Conservation (phyloP, 805 yeast species). For the Candida odintsovae region DNA sequence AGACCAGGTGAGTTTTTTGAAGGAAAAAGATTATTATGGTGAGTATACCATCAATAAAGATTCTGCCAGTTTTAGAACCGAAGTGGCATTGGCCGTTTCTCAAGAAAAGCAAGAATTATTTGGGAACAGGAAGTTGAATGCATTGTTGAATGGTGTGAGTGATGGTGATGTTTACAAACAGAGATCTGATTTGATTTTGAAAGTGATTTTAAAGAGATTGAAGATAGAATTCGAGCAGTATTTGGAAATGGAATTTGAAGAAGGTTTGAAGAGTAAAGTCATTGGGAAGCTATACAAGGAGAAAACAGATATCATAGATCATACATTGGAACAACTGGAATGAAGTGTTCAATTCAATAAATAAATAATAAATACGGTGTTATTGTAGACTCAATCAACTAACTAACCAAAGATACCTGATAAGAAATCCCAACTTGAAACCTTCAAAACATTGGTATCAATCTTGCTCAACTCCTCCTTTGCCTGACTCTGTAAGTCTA, state of each 20-base stretch:
- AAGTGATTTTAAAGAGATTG: conserved; percentile 29
- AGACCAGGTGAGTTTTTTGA: conserved; percentile 40
- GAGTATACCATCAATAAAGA: conserved; percentile 60
- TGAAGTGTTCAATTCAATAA: background rate
- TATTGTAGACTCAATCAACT: too few species aligned
- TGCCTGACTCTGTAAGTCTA: conserved; percentile 9
- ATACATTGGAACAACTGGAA: background rate
- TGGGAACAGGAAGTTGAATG: conserved; percentile 16
- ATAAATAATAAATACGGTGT: conserved; percentile 1
- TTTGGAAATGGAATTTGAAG: conserved; percentile 15
- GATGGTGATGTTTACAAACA: conserved; percentile 39
- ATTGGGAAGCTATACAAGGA: conserved; percentile 13
- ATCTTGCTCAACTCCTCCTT: conserved; percentile 5
- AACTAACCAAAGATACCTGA: background rate
- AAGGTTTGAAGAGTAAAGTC: conserved; percentile 12
- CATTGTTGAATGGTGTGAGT: conserved; percentile 33
- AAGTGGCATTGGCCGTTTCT: conserved; percentile 63
- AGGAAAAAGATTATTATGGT: conserved; percentile 53
- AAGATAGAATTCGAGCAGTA: conserved; percentile 22
- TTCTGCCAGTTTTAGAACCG: conserved; percentile 64
- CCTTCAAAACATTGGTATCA: conserved; percentile 3
- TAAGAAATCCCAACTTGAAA: conserved; percentile 5
- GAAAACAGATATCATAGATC: conserved; percentile 10
- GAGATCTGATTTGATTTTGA: conserved; percentile 26
- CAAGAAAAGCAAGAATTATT: conserved; percentile 29